These are phyloP conservation scores for Claviceps africana DNA, from an alignment of 2,329 filamentous ascomycete genomes.

Conservation along the genomic window DNA sequence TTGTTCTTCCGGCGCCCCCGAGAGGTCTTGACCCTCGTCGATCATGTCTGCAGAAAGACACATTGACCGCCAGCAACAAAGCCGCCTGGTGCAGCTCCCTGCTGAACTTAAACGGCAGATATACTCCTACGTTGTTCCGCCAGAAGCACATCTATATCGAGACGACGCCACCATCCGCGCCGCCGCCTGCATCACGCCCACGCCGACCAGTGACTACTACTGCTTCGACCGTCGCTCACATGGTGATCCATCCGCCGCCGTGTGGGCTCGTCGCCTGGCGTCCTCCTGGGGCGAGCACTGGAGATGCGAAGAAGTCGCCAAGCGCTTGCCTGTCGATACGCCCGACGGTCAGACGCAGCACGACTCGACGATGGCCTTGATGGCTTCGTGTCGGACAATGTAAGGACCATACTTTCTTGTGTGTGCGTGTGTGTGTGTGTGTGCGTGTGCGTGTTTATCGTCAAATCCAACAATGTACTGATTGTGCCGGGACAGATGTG, in stretches of 20 bases:
- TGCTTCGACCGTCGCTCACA: conserved; percentile 7
- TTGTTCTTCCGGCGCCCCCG: not conserved
- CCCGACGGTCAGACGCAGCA: not conserved
- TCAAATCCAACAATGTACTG: not conserved
- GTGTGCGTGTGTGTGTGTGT: not conserved
- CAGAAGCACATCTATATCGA: conserved; percentile 1
- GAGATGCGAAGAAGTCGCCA: conserved; percentile 7
- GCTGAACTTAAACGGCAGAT: conserved; percentile 3
- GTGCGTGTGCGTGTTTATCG: not conserved
- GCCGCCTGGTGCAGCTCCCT: not conserved
- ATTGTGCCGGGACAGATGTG: not conserved
- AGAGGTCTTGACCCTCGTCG: not conserved
- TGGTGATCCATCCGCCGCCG: conserved; percentile 4
- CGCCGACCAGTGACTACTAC: conserved; percentile 1
- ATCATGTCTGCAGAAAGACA: not conserved
- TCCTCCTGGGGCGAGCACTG: conserved; percentile 6
- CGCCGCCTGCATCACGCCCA: conserved; percentile 3
- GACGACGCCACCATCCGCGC: not conserved
- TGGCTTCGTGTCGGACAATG: conserved; percentile 4
- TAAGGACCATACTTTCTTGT: not conserved
- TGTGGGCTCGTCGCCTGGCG: conserved; percentile 6
- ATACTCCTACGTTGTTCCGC: conserved; percentile 1
- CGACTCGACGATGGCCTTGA: conserved; percentile 1
- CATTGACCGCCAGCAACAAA: not conserved
- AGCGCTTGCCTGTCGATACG: not conserved